These are phyloP conservation scores for Populus alba DNA, from an alignment of 345 rosid species.

Conservation along the genomic window DNA sequence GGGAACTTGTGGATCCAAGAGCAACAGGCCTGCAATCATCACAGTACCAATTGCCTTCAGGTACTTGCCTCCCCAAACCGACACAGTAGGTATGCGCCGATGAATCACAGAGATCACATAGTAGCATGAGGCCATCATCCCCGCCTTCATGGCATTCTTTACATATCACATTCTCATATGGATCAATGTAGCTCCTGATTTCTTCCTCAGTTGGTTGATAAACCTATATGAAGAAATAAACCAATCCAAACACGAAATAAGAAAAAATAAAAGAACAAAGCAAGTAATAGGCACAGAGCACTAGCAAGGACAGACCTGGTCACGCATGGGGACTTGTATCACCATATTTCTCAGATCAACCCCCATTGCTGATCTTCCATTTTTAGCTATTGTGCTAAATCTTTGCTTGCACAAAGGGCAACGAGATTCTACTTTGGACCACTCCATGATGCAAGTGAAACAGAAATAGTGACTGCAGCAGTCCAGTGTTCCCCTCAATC, in stretches of 20 bases:
- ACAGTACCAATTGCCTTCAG: slow-evolving; percentile 99
- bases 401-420: slow-evolving; percentile 97
- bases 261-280: background rate
- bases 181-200: slow-evolving; percentile 86
- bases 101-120: slow-evolving; percentile 96
- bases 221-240: slow-evolving; percentile 49
- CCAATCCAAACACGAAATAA: slow-evolving; percentile 13
- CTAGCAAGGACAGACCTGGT: slow-evolving; percentile 61
- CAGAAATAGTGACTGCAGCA: slow-evolving; percentile 96
- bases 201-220: slow-evolving; percentile 98
- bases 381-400: slow-evolving; percentile 75
- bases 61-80: slow-evolving; percentile 91
- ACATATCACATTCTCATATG: slow-evolving; percentile 88
- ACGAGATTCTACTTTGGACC: slow-evolving; percentile 98
- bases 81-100: slow-evolving; percentile 98
- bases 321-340: slow-evolving; percentile 73
- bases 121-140: slow-evolving; percentile 95
- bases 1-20: slow-evolving; percentile 70
- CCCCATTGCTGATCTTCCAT: slow-evolving; percentile 72
- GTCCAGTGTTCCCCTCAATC: slow-evolving; percentile 73
- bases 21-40: slow-evolving; percentile 87
- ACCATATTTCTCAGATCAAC: slow-evolving; percentile 72
- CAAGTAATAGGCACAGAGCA: slow-evolving; percentile 2
- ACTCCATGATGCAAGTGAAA: slow-evolving; percentile 91
- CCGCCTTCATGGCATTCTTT: slow-evolving; percentile 95